Base-by-base conservation (phyloP, 305 asterid genomes). In the Plantago coronopus region DNA sequence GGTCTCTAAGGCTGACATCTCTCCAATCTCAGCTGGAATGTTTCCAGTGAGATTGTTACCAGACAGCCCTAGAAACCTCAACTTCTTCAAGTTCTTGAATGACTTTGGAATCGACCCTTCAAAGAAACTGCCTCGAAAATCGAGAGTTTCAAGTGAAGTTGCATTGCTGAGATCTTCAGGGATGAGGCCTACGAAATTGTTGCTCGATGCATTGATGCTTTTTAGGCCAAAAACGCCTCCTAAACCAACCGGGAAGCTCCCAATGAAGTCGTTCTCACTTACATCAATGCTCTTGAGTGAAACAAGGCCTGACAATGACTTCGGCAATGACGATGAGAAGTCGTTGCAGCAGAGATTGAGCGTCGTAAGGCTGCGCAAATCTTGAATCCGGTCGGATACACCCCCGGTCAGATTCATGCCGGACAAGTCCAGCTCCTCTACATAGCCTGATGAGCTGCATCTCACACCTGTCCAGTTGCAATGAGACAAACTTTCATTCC, bases 31-130 rank as follows among this genome's bases (percentile, higher is more conserved):
- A 0, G 27, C 58, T 46, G 95, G 90, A 43, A 88, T 77, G 37
- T 63, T 73, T 15, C 93, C 96, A 0, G 95, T 81, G 13, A 88
- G 81, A 49, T 88, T 85, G 40, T 88, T 88, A 4, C 96, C 96
- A 3, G 96, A 85, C 7, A 88, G 77, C 56, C 95, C 94, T 12
- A 88, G 78, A 76, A 83, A 88, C 79, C 57, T 81, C 68, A 85
- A 47, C 63, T 72, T 83, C 57, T 71, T 66, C 70, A 88, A 49
- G 48, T 79, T 75, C 76, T 66, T 77, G 79, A 73, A 88, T 5
- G 85, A 69, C 25, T 60, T 7, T 12, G 96, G 96, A 0, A 88
- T 78, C 15, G 86, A 67, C 8, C 95, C 93, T 73, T 78, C 79
- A 42, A 88, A 85, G 72, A 74, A 88, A 69, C 84, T 83, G 37